Percentiles rank a stretch among this genome's conserved stretches.
These are phyloP conservation scores for Ogataea hybrid DNA, from an alignment of 1,139 yeast species.

Conservation along the genomic window DNA sequence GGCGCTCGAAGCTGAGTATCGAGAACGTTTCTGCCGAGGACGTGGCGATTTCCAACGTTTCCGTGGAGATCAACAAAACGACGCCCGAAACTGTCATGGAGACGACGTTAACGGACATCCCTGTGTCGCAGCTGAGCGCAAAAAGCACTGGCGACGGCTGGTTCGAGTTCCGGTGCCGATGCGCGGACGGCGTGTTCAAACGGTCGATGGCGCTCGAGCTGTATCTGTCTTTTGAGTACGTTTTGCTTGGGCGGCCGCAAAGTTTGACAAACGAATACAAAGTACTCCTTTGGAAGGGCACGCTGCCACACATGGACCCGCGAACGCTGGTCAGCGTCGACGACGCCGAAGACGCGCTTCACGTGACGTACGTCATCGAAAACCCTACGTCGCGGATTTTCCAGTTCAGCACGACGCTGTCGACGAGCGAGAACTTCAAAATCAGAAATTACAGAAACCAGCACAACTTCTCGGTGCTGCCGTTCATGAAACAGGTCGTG, in stretches of 20 bases:
- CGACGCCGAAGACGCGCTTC: conserved; percentile 23
- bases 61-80: conserved; percentile 4
- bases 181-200: conserved; percentile 15
- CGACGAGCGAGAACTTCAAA: conserved; percentile 25
- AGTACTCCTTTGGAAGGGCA: conserved; percentile 42
- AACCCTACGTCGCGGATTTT: conserved; percentile 73
- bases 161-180: conserved; percentile 16
- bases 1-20: conserved; percentile 40
- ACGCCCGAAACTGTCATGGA: conserved; percentile 15
- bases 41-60: conserved; percentile 12
- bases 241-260: conserved; percentile 6
- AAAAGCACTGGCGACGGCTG: conserved; percentile 1
- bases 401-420: conserved; percentile 53
- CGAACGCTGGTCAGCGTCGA: conserved; percentile 48
- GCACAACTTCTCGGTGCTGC: conserved; percentile 46
- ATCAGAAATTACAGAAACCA: conserved; percentile 24
- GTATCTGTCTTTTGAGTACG: conserved; percentile 15
- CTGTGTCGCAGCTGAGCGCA: conserved; percentile 1
- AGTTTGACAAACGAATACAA: conserved; percentile 12
- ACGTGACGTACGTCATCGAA: conserved; percentile 55
- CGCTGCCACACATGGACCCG: conserved; percentile 68
- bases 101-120: conserved; percentile 1
- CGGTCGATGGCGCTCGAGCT: conserved; percentile 21
- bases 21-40: conserved; percentile 14
- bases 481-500: conserved; percentile 53